Evolutionary conservation across 1,284 basidiomycete species (phyloP).

Genomic region (Ceratobasidium sp.): DNA sequence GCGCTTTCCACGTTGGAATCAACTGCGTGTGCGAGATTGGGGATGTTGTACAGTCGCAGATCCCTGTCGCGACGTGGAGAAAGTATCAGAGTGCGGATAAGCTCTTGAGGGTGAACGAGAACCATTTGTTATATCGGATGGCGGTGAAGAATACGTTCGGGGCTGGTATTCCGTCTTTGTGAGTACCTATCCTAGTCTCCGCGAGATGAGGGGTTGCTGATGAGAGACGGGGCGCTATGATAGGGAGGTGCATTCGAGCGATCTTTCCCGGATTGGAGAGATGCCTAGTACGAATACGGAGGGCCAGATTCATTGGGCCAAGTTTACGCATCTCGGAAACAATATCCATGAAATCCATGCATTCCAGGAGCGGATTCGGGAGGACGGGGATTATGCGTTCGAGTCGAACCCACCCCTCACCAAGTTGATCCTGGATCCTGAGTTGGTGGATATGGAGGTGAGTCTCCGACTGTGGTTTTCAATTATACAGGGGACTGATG

Average conservation of each 20-base stretch:
- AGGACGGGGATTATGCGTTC: slow-evolving; percentile 37
- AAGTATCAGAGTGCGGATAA: slow-evolving; percentile 85
- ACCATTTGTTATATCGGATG: slow-evolving; percentile 81
- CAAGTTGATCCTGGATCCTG: slow-evolving; percentile 19
- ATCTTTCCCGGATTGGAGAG: slow-evolving; percentile 76
- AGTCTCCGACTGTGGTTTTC: slow-evolving; percentile 7
- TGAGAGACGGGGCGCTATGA: slow-evolving; percentile 30
- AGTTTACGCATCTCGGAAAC: slow-evolving; percentile 85
- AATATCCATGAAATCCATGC: slow-evolving; percentile 75
- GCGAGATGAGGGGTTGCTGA: slow-evolving; percentile 1
- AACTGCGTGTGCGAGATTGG: slow-evolving; percentile 71
- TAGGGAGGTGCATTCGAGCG: slow-evolving; percentile 87
- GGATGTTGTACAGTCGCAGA: slow-evolving; percentile 65
- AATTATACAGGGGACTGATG: neutral
- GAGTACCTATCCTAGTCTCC: slow-evolving; percentile 52
- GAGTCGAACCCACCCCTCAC: neutral
- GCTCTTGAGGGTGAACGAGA: slow-evolving; percentile 71
- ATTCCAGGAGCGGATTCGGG: slow-evolving; percentile 70
- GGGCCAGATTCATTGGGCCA: slow-evolving; percentile 84
- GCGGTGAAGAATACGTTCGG: slow-evolving; percentile 84
- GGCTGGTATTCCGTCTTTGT: slow-evolving; percentile 85
- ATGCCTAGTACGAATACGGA: slow-evolving; percentile 66
- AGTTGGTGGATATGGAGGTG: slow-evolving; percentile 44
- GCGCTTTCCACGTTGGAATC: slow-evolving; percentile 86
- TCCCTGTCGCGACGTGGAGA: slow-evolving; percentile 66